These are phyloP conservation scores for Penicillium silybi DNA, from an alignment of 495 filamentous ascomycete species.

Conservation along the genomic window DNA sequence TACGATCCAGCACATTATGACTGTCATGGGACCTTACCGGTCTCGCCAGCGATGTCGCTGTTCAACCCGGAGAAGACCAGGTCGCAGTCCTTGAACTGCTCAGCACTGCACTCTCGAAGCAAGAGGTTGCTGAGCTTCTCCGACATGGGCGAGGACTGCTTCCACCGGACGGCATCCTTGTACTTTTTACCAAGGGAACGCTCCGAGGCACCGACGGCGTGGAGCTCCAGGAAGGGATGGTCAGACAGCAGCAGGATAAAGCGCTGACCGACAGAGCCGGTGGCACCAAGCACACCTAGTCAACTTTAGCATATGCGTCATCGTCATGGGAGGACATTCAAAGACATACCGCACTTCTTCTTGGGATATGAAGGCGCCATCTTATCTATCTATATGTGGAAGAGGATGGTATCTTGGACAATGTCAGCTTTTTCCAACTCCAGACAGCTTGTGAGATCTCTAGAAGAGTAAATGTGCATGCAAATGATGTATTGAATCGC, in stretches of 20 bases:
- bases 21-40: conserved; percentile 46
- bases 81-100: conserved; percentile 76
- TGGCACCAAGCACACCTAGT: conserved; percentile 44
- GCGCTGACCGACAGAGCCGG: conserved; percentile 78
- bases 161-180: conserved; percentile 79
- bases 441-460: background rate
- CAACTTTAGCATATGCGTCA: conserved; percentile 13
- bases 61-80: conserved; percentile 88
- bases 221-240: conserved; percentile 71
- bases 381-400: conserved; percentile 12
- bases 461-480: background rate
- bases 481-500: conserved; percentile 1
- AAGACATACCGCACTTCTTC: conserved; percentile 46
- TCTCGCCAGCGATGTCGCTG: conserved; percentile 75
- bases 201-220: conserved; percentile 74
- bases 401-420: conserved; percentile 2
- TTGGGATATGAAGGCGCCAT: conserved; percentile 37
- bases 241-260: conserved; percentile 79
- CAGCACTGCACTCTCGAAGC: conserved; percentile 69
- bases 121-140: conserved; percentile 62
- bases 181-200: conserved; percentile 80
- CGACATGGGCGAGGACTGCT: conserved; percentile 72
- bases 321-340: background rate
- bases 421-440: conserved; percentile 3
- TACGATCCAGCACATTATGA: background rate